phyloP scores from a whole-genome alignment of 2,329 filamentous ascomycete species.

The Phoma sp. region DNA sequence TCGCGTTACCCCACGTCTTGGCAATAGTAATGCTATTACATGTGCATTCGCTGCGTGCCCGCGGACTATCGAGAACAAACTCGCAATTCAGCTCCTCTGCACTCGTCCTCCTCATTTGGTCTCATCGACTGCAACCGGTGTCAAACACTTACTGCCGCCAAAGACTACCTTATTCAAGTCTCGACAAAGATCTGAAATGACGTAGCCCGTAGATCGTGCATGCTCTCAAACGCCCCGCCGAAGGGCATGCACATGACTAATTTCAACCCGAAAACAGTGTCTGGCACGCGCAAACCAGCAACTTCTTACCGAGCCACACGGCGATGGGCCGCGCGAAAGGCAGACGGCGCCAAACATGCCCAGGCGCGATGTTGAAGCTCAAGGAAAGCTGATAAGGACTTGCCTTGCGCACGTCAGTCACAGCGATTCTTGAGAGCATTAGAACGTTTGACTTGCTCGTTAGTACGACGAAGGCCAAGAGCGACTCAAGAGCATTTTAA shows the following conservation, averaged over 20 bases:
- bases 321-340: constrained; percentile 11
- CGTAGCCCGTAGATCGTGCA: constrained; percentile 12
- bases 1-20: constrained; percentile 32
- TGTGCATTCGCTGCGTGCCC: constrained; percentile 17
- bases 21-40: constrained; percentile 32
- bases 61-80: not conserved
- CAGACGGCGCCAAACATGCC: constrained; percentile 30
- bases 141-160: too few relatives aligned
- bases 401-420: constrained; percentile 16
- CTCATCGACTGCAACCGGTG: not conserved
- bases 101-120: not conserved
- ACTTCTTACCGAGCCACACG: constrained; percentile 2
- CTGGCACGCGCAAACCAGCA: constrained; percentile 26
- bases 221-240: constrained; percentile 23
- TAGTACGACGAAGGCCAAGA: constrained; percentile 18
- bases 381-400: constrained; percentile 23
- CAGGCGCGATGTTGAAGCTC: constrained; percentile 34
- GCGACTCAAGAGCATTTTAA: constrained; percentile 15
- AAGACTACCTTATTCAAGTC: not conserved
- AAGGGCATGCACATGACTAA: constrained; percentile 31
- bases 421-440: constrained; percentile 11
- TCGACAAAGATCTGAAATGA: constrained; percentile 10
- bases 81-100: constrained; percentile 8
- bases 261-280: constrained; percentile 29
- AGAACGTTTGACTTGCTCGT: constrained; percentile 22